Conservation (phyloP, 139 green algal genomes). For the Ettlia oleoabundans region DNA sequence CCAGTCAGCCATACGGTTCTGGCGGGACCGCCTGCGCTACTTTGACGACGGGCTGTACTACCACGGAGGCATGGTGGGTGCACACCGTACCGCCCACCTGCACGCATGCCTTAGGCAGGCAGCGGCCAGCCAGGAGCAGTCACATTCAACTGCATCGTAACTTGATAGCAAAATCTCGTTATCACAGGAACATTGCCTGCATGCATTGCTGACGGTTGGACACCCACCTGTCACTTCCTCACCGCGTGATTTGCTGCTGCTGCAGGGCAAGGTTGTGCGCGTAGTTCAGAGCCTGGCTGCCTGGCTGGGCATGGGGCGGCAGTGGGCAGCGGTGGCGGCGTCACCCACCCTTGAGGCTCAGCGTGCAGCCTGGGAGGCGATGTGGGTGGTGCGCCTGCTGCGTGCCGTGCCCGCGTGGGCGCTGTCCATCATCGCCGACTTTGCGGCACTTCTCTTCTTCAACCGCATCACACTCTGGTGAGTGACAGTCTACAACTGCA, state of each 20-base stretch:
- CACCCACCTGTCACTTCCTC: no score
- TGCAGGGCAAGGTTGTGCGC: constrained; percentile 83
- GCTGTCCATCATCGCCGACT: constrained; percentile 71
- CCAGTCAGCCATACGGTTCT: constrained; percentile 90
- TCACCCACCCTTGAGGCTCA: constrained; percentile 85
- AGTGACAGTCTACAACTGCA: no score
- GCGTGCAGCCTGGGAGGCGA: constrained; percentile 71
- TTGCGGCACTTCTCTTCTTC: constrained; percentile 65
- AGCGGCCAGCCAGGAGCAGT: no score
- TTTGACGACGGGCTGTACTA: constrained; percentile 97
- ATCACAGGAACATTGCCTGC: no score
- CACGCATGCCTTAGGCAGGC: no score
- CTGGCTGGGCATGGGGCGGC: constrained; percentile 61
- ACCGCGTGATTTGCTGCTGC: no score
- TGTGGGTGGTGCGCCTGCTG: constrained; percentile 76
- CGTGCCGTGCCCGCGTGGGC: constrained; percentile 66
- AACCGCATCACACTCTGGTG: constrained; percentile 82
- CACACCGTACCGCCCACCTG: no score
- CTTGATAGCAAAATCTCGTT: no score
- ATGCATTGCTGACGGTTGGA: no score
- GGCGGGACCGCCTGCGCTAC: constrained; percentile 86
- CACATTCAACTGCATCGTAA: no score
- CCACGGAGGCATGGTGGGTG: constrained; percentile 92
- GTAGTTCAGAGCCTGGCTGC: constrained; percentile 61
- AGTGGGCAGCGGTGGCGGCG: constrained; percentile 67